Conservation (phyloP, 306 rosid genomes). For the Gastrolobium villosum region DNA sequence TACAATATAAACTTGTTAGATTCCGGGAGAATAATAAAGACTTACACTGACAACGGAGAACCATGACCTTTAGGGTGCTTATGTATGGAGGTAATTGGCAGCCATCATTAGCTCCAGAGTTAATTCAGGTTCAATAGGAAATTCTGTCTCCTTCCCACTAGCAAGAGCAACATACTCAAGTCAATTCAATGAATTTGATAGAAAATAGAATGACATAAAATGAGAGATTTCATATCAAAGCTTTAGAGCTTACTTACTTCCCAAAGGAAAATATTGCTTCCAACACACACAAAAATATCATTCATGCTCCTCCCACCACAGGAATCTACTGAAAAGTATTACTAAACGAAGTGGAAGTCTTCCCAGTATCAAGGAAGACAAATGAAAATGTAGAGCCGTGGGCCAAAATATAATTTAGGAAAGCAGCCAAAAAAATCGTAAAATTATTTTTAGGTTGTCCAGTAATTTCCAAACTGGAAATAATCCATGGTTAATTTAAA, state of each 20-base stretch:
- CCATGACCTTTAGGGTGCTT: constrained; percentile 43
- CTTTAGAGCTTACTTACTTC: background rate
- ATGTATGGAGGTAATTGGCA: constrained; percentile 93
- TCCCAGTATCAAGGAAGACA: background rate
- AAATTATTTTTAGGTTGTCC: background rate
- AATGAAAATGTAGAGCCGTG: background rate
- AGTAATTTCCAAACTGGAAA: background rate
- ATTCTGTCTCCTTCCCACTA: constrained; percentile 93
- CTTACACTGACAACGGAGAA: constrained; percentile 49
- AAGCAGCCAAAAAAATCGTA: background rate
- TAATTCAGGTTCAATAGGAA: constrained; percentile 89
- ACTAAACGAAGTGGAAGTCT: background rate
- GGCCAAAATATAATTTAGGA: background rate
- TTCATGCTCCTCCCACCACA: background rate
- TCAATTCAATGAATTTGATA: constrained; percentile 22
- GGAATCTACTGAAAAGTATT: background rate
- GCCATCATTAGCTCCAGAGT: constrained; percentile 96
- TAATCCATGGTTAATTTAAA: background rate
- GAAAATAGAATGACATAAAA: constrained; percentile 17
- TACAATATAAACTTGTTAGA: background rate
- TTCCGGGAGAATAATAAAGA: constrained; percentile 24
- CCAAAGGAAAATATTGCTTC: constrained; percentile 17
- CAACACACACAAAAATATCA: background rate
- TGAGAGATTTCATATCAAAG: constrained; percentile 7
- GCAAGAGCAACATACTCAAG: constrained; percentile 40